phyloP scores from a whole-genome alignment of 2,329 filamentous ascomycete genomes.

The Fusarium torulosum region DNA sequence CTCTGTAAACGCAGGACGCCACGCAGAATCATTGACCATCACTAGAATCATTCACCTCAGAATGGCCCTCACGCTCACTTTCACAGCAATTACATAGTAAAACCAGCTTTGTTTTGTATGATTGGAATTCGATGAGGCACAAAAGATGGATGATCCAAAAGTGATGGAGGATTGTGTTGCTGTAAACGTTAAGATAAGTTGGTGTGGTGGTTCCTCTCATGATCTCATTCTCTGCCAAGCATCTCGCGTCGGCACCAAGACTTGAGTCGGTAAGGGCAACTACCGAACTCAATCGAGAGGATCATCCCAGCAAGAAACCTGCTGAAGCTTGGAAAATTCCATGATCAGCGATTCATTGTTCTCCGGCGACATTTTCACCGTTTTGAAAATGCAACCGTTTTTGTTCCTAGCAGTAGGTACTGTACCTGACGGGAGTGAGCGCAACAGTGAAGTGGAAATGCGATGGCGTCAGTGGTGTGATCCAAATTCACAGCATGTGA shows the following conservation, averaged over 20 bases:
- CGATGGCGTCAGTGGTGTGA: slow-evolving; percentile 1
- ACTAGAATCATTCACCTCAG: too few relatives aligned
- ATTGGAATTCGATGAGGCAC: too few relatives aligned
- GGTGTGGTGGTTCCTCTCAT: not conserved
- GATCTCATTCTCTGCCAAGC: slow-evolving; percentile 6
- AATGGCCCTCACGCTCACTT: too few relatives aligned
- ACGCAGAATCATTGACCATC: too few relatives aligned
- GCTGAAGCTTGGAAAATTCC: not conserved
- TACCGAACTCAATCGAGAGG: slow-evolving; percentile 21
- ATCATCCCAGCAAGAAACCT: not conserved
- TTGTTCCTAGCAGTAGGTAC: not conserved
- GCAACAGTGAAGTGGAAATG: too few relatives aligned
- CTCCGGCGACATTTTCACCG: not conserved
- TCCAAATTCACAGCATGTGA: not conserved
- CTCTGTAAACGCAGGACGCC: too few relatives aligned
- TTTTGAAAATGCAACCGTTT: slow-evolving; percentile 12
- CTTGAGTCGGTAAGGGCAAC: not conserved
- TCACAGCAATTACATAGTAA: too few relatives aligned
- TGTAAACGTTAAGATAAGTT: not conserved
- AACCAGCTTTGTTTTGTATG: too few relatives aligned
- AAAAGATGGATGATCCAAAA: too few relatives aligned
- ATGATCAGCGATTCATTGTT: slow-evolving; percentile 11
- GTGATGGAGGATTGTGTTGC: too few relatives aligned
- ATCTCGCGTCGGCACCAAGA: slow-evolving; percentile 1
- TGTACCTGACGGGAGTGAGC: too few relatives aligned